These are phyloP conservation scores for Phytophthora capsici DNA, from an alignment of 352 stramenopile genomes.

Conservation along the genomic window DNA sequence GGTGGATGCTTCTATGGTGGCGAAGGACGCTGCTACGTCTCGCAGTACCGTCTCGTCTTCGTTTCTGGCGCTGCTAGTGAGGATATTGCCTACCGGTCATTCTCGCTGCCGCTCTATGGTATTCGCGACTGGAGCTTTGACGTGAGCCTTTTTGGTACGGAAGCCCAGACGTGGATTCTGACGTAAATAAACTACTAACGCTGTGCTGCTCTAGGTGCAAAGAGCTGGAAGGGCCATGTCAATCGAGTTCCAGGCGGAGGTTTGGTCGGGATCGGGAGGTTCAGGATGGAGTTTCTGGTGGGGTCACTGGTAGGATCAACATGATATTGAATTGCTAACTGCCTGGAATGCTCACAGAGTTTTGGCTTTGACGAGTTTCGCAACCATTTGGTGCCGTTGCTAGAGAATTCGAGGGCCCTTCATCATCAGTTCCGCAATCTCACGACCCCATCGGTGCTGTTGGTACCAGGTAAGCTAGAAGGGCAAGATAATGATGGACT, in stretches of 20 bases:
- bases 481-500: constrained; percentile 28
- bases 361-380: constrained; percentile 82
- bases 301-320: constrained; percentile 1
- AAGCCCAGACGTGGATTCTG: not conserved
- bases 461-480: constrained; percentile 71
- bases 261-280: constrained; percentile 65
- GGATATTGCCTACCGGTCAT: constrained; percentile 65
- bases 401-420: constrained; percentile 60
- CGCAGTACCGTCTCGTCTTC: constrained; percentile 80
- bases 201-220: constrained; percentile 41
- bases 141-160: constrained; percentile 64
- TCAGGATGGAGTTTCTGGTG: constrained; percentile 66
- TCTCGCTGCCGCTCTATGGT: constrained; percentile 80
- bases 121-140: constrained; percentile 80
- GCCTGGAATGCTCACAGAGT: constrained; percentile 37
- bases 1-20: constrained; percentile 82
- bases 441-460: constrained; percentile 64
- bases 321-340: constrained; percentile 5
- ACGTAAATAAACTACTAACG: not conserved
- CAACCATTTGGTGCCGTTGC: constrained; percentile 65
- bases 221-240: constrained; percentile 71
- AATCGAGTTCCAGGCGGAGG: constrained; percentile 76
- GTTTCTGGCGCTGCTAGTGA: constrained; percentile 46
- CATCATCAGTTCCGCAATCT: constrained; percentile 61
- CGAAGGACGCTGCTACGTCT: constrained; percentile 73